Base-by-base conservation (phyloP, 495 filamentous ascomycete genomes). In the Talaromyces stipitatus region DNA sequence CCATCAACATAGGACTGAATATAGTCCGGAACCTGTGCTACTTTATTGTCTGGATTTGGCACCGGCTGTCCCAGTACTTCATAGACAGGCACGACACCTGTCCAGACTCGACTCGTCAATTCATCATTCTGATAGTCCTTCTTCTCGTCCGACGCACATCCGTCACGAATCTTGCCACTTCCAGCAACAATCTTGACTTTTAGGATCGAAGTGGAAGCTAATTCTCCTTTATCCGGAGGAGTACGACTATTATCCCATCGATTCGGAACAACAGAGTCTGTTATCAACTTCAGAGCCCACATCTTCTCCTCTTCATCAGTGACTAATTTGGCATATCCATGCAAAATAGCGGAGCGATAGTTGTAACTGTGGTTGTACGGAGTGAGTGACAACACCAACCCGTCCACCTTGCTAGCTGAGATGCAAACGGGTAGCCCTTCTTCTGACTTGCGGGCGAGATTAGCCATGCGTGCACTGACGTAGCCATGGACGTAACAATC, bases 401-500 rank as follows among this genome's bases (percentile, higher is more conserved):
- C 89, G 72, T 92, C 89, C 12, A 91, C 69, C 58, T 78, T 79
- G 57, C 77, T 92, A 8, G 82, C 86, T 61, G 77, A 86, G 30
- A 85, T 81, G 72, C 73, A 91, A 62, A 82, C 78, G 2, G 81
- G 82, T 26, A 89, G 59, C 3, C 84, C 81, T n/a, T 76, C 62
- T n/a, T 70, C 64, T 36, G 64, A 65, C n/a, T 68, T 71, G n/a
- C 82, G 80, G 27, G 82, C 75, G 8, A 88, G 66, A 56, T 85
- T 86, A 75, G 91, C 86, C 32, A 95, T 76, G 2, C 91, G 89
- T 10, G 87, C 86, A 54, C 83, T 87, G 52, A 92, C 84, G 66
- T 94, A 95, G 62, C 90, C 90, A 67, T 97, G 92, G 4, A 97
- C 82, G 64, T 97, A 96, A 55, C 89, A 81, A 59, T 95, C 88